Conservation (phyloP, 1,284 basidiomycete genomes). For the Hypsizygus ulmarius region DNA sequence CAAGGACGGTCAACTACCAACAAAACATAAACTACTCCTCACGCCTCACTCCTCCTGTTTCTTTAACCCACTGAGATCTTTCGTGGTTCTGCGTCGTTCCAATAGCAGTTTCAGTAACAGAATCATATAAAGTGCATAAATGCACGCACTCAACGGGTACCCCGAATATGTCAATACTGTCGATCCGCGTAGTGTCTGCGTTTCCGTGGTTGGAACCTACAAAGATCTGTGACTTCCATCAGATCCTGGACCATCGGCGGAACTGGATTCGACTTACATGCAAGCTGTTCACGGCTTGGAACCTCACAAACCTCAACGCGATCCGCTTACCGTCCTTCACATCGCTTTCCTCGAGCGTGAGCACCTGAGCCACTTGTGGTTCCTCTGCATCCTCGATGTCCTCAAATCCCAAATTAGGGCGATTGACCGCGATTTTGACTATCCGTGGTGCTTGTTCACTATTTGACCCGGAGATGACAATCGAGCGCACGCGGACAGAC, state of each 20-base stretch:
- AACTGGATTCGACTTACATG: constrained; percentile 48
- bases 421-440: constrained; percentile 71
- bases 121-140: background rate
- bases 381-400: constrained; percentile 56
- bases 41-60: constrained; percentile 36
- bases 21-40: background rate
- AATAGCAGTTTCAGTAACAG: constrained; percentile 5
- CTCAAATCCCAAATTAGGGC: constrained; percentile 63
- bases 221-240: constrained; percentile 54
- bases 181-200: constrained; percentile 75
- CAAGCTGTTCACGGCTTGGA: constrained; percentile 74
- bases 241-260: background rate
- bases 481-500: constrained; percentile 69
- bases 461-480: constrained; percentile 56
- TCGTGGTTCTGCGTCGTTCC: constrained; percentile 43
- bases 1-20: background rate
- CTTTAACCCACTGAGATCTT: constrained; percentile 53
- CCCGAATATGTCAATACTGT: constrained; percentile 74
- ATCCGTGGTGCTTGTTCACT: constrained; percentile 57
- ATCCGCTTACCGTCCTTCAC: constrained; percentile 58
- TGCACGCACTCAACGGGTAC: constrained; percentile 55
- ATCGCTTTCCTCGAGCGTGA: constrained; percentile 51
- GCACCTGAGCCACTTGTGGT: constrained; percentile 50
- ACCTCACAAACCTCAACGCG: constrained; percentile 70
- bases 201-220: constrained; percentile 74